phyloP scores from a whole-genome alignment of 805 yeast species.

The Wickerhamiella dianesei region DNA sequence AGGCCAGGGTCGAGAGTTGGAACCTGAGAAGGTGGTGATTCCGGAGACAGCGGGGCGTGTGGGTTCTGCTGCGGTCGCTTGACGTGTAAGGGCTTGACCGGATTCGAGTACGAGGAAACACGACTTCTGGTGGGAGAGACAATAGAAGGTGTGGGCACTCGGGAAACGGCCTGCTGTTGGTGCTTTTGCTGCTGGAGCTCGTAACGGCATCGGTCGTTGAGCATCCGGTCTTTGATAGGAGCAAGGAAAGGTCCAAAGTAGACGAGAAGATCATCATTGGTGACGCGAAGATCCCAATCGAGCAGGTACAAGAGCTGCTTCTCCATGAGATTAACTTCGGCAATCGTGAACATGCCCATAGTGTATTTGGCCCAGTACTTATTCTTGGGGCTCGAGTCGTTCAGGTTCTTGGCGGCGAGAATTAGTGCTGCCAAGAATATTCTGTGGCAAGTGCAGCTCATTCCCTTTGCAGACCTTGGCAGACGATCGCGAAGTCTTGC shows the following conservation, averaged over 20 bases:
- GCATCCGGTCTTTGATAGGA: constrained; percentile 49
- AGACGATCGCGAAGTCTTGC: constrained; percentile 61
- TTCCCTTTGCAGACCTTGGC: constrained; percentile 82
- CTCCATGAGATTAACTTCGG: constrained; percentile 84
- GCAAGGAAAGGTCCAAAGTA: constrained; percentile 63
- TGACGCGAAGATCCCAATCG: constrained; percentile 71
- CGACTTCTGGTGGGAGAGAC: not conserved
- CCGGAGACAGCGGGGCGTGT: not conserved
- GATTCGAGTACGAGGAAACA: not conserved
- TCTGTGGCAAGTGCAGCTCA: constrained; percentile 80
- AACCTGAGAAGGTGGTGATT: constrained; percentile 1
- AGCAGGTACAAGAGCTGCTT: constrained; percentile 69
- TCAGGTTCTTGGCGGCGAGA: constrained; percentile 80
- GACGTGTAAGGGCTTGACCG: not conserved
- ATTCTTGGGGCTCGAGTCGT: constrained; percentile 89
- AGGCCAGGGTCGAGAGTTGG: constrained; percentile 14
- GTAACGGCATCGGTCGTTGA: constrained; percentile 4
- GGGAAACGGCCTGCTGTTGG: not conserved
- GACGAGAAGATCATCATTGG: constrained; percentile 52
- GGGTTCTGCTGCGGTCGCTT: not conserved
- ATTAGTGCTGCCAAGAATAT: constrained; percentile 81
- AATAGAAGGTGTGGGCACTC: not conserved
- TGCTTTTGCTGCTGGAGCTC: not conserved
- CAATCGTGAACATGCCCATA: constrained; percentile 59
- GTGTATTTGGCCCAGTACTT: constrained; percentile 95